Evolutionary conservation across 2,329 filamentous ascomycete species (phyloP), one percentile per base, ranked within the genome.

Genomic region (Elsinoe ampelina): DNA sequence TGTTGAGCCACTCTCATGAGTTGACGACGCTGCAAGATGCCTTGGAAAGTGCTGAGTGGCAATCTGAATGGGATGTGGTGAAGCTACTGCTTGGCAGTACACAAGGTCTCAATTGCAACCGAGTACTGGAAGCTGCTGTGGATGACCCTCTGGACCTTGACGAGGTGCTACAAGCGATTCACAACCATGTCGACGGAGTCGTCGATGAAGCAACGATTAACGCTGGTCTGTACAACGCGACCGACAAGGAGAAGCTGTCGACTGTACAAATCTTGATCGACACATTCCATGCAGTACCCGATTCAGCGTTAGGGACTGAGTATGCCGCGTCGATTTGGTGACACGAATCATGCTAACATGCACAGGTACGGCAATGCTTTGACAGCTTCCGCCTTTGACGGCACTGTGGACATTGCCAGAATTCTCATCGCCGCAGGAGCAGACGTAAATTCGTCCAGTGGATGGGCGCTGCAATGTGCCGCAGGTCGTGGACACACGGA

Each of bases 361-460:
- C n/a, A 8, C 39, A 42, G 39, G 22, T 50, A 50, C 11, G 45
- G 45, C 3, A 50, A 32, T 32, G 45, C 45, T 19, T 13, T 50
- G 45, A 50, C 32, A 32, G 45, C 45, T n/a, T 50, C 45, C 13
- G 45, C 45, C 20, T 50, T 32, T 11, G 45, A 50, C 20, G 45
- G 45, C 3, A 50, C 45, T 2, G 17, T 50, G 8, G 45, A 50
- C 17, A 50, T 50, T 30, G 45, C 45, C 32, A 50, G 20, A 19
- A 35, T 35, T 22, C 11, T 50, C 4, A 32, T 50, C 45, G 45
- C 22, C 20, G 45, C 45, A 10, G 45, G 45, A 30, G 45, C 45
- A 26, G 45, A 50, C 5, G 22, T 35, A 8, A 50, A 50, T 12
- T 20, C 20, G 7, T 13, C 17, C 8, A 19, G n/a, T 10, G 47